phyloP scores from a whole-genome alignment of 345 rosid genomes.

The Hypericum androsaemum region DNA sequence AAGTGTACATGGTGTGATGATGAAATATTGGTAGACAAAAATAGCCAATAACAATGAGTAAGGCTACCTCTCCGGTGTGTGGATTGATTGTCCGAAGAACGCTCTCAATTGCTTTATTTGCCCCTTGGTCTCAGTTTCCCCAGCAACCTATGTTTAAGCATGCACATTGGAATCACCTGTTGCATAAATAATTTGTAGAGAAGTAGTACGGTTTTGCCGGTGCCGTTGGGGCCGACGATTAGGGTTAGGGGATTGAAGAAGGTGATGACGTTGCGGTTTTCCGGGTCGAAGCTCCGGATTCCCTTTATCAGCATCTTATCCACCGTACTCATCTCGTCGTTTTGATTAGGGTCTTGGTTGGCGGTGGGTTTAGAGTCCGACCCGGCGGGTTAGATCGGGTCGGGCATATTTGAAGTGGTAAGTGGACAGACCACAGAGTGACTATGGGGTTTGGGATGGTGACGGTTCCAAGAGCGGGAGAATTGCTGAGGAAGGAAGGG shows the following conservation, averaged over 20 bases:
- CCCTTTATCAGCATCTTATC: slow-evolving; percentile 97
- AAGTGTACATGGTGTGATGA: too few species aligned
- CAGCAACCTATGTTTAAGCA: slow-evolving; percentile 54
- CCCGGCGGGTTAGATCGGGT: too few species aligned
- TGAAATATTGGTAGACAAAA: too few species aligned
- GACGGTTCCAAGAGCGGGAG: too few species aligned
- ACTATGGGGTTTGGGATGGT: too few species aligned
- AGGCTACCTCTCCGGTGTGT: slow-evolving; percentile 79
- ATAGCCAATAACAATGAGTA: not conserved
- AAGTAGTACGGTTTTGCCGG: slow-evolving; percentile 72
- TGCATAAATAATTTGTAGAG: not conserved
- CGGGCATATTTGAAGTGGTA: too few species aligned
- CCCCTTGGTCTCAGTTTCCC: slow-evolving; percentile 95
- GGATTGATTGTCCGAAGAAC: slow-evolving; percentile 96
- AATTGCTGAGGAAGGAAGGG: too few species aligned
- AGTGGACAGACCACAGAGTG: too few species aligned
- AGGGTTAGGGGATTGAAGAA: slow-evolving; percentile 93
- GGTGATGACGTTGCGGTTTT: slow-evolving; percentile 80
- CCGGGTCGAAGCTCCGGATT: slow-evolving; percentile 99
- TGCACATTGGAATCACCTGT: not conserved
- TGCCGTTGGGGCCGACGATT: slow-evolving; percentile 95
- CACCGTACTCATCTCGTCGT: slow-evolving; percentile 67
- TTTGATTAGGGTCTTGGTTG: too few species aligned
- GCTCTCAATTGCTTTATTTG: slow-evolving; percentile 94
- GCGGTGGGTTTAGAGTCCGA: too few species aligned